Evolutionary conservation across 2,329 filamentous ascomycete species (phyloP).

Genomic region (Neurospora sp.): DNA sequence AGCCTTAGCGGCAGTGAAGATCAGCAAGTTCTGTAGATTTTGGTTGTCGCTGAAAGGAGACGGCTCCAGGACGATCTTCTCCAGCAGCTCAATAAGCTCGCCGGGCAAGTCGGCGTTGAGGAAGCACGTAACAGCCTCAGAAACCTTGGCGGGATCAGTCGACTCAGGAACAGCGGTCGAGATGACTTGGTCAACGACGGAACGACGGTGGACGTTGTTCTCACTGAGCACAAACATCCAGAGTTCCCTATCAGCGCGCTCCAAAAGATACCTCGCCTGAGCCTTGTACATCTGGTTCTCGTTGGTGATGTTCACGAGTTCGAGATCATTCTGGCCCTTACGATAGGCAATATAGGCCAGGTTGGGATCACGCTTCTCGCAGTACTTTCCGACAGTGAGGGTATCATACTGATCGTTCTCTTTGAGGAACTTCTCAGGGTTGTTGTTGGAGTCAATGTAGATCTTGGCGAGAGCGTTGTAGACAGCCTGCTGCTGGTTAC

Average conservation of each 20-base stretch:
- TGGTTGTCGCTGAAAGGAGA: slow-evolving; percentile 96
- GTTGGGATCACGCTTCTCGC: slow-evolving; percentile 95
- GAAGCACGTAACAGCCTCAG: slow-evolving; percentile 87
- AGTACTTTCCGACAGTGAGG: slow-evolving; percentile 89
- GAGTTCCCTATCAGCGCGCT: slow-evolving; percentile 79
- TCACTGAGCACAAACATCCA: slow-evolving; percentile 92
- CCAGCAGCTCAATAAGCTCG: slow-evolving; percentile 92
- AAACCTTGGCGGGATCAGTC: slow-evolving; percentile 88
- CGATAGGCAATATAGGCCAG: slow-evolving; percentile 89
- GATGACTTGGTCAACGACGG: slow-evolving; percentile 91
- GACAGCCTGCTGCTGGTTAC: slow-evolving; percentile 92
- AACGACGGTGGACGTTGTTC: slow-evolving; percentile 92
- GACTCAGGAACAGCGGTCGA: slow-evolving; percentile 91
- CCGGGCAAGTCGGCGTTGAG: slow-evolving; percentile 82
- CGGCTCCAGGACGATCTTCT: slow-evolving; percentile 99
- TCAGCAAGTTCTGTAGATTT: slow-evolving; percentile 89
- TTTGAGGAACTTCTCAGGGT: slow-evolving; percentile 93
- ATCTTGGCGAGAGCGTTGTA: slow-evolving; percentile 98
- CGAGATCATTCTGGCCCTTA: slow-evolving; percentile 95
- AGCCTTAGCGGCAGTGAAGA: slow-evolving; percentile 93
- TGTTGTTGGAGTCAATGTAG: slow-evolving; percentile 98
- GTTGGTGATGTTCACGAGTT: slow-evolving; percentile 95
- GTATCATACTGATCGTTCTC: slow-evolving; percentile 97
- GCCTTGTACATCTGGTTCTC: slow-evolving; percentile 99
- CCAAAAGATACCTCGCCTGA: slow-evolving; percentile 91